phyloP scores from a whole-genome alignment of 1,284 basidiomycete genomes.

The Phlebopus sp. region DNA sequence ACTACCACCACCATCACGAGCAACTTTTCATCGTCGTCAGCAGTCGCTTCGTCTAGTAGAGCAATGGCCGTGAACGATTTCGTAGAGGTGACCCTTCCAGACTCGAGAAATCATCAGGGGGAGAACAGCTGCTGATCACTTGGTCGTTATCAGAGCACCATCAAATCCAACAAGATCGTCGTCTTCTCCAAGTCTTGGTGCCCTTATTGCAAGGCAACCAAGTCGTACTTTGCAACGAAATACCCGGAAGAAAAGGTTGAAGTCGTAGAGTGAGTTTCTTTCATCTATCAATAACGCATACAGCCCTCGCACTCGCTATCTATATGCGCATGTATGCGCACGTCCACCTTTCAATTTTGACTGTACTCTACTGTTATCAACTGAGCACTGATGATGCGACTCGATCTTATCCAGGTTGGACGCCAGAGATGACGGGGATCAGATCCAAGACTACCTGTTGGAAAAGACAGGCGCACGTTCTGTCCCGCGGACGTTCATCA shows the following conservation, averaged over 20 bases:
- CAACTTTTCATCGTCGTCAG: constrained; percentile 1
- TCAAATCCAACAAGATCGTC: constrained; percentile 55
- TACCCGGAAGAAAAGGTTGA: constrained; percentile 49
- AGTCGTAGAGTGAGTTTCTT: constrained; percentile 55
- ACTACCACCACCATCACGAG: constrained; percentile 5
- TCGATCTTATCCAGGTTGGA: constrained; percentile 18
- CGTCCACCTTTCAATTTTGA: too few relatives aligned
- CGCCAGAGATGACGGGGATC: constrained; percentile 9
- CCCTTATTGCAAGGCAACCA: constrained; percentile 60
- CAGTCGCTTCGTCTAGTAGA: not conserved
- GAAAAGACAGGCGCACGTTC: constrained; percentile 23
- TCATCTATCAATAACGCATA: not conserved
- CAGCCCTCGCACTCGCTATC: too few relatives aligned
- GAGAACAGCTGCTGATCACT: not conserved
- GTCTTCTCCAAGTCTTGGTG: constrained; percentile 73
- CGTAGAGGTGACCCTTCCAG: constrained; percentile 37
- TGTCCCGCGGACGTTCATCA: constrained; percentile 29
- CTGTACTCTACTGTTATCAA: too few relatives aligned
- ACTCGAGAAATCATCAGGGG: not conserved
- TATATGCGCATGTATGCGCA: too few relatives aligned
- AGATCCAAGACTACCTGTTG: constrained; percentile 24
- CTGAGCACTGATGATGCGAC: too few relatives aligned
- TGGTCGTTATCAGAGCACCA: constrained; percentile 41
- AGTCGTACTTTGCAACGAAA: constrained; percentile 48
- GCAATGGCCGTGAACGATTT: constrained; percentile 38